Evolutionary conservation across 108 stramenopile species (phyloP), one percentile per base, ranked within the genome.

Genomic region (Mediolabrus comicus): DNA sequence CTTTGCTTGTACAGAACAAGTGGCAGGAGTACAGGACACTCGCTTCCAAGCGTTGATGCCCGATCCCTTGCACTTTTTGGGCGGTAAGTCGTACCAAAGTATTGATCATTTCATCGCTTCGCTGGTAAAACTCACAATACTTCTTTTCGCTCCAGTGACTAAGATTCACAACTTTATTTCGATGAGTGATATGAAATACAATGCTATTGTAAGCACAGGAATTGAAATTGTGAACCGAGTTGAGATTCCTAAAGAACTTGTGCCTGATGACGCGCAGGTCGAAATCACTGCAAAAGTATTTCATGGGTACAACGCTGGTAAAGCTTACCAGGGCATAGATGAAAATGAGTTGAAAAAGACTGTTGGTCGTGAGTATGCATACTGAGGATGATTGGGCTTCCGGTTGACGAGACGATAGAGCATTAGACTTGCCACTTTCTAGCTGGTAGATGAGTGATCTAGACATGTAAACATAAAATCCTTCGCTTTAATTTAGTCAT

Each of bases 161-260:
- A 95, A 95, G 81, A 97, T 97, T 71, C 91, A 97, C 68, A 93
- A 96, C 70, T 99, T 99, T 76, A 97, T 99, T 58, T 91, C 89
- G 74, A 99, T 99, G 98, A 84, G 82, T 61, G 97, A 99, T 80
- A 99, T 99, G 98, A 99, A 99, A 83, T 98, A 99, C 88, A 93
- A 99, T 75, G 98, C 98, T 58, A 99, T 99, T 71, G 91, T 96
- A 11, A 79, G 55, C 54, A 88, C 97, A 10, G 98, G 98, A 32
- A 99, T 99, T 74, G 86, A 91, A 60, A 98, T 99, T 74, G 97
- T 95, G n/a, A 95, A 98, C 69, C 93, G 98, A n/a, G 77, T 99
- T 11, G 96, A 97, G 68, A 99, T 99, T 62, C 98, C 98, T 3
- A 88, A 91, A 30, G 97, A 98, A 61, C 85, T 99, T 35, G 97